A percentile compares a stretch with the other conserved stretches of the same genome.
Evolutionary conservation across 164 flowering plant species (phyloP).

Genomic region (Buxus sempervirens): DNA sequence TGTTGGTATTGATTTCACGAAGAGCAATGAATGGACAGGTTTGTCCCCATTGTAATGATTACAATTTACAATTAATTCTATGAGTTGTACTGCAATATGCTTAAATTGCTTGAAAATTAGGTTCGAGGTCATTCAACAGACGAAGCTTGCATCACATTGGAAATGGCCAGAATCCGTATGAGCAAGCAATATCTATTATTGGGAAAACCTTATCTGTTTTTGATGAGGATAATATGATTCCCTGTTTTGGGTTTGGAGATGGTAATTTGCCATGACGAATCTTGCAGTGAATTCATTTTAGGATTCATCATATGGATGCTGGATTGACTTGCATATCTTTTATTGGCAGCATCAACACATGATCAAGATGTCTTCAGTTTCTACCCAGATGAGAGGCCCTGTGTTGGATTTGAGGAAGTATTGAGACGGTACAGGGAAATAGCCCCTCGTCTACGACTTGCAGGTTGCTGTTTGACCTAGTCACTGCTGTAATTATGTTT

Average conservation of each 20-base stretch:
- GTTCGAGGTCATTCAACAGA: conserved; percentile 58
- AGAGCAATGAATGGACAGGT: conserved; percentile 99
- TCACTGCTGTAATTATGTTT: conserved; percentile 1
- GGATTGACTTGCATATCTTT: conserved; percentile 1
- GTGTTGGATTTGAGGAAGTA: conserved; percentile 91
- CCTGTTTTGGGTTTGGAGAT: conserved; percentile 63
- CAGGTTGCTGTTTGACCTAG: conserved; percentile 41
- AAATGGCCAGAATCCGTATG: conserved; percentile 44
- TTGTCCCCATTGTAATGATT: conserved; percentile 10
- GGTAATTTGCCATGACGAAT: conserved; percentile 24
- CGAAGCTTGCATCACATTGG: conserved; percentile 65
- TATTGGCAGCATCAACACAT: conserved; percentile 73
- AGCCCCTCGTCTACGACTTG: conserved; percentile 71
- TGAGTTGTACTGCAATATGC: conserved; percentile 1
- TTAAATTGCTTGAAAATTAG: conserved; percentile 26
- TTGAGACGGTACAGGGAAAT: conserved; percentile 68
- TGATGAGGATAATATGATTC: conserved; percentile 56
- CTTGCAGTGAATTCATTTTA: background rate
- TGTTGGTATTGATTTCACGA: conserved; percentile 93
- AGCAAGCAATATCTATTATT: conserved; percentile 50
- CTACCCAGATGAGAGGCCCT: conserved; percentile 66
- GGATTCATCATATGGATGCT: background rate
- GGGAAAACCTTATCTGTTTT: conserved; percentile 49
- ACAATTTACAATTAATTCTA: background rate
- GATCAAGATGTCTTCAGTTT: conserved; percentile 95